phyloP scores from a whole-genome alignment of 2,329 filamentous ascomycete genomes.

The Rhynchosporium agropyri region DNA sequence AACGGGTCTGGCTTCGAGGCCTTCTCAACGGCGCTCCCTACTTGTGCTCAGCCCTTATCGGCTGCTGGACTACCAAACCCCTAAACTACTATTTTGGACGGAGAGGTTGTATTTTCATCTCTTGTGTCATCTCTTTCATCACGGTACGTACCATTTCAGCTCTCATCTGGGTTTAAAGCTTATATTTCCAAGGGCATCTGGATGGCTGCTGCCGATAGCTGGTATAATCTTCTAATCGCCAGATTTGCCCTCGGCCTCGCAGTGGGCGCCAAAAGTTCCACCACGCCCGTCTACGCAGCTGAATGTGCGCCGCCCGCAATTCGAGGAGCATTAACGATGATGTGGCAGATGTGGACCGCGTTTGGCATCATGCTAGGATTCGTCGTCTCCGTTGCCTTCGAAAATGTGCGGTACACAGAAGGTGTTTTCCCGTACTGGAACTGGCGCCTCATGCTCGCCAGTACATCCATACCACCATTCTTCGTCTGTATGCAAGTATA shows the following conservation, averaged over 20 bases:
- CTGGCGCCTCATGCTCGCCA: slow-evolving; percentile 66
- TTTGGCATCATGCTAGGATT: slow-evolving; percentile 66
- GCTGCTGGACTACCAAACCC: slow-evolving; percentile 54
- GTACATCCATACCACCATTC: slow-evolving; percentile 63
- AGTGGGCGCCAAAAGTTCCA: slow-evolving; percentile 72
- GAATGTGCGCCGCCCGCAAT: slow-evolving; percentile 56
- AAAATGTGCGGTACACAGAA: slow-evolving; percentile 39
- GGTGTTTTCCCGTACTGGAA: slow-evolving; percentile 52
- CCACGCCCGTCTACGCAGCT: slow-evolving; percentile 70
- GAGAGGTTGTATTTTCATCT: slow-evolving; percentile 70
- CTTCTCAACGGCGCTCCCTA: slow-evolving; percentile 63
- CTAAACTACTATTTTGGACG: slow-evolving; percentile 69
- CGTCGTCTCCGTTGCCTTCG: slow-evolving; percentile 58
- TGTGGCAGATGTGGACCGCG: slow-evolving; percentile 74
- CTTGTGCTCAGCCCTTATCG: slow-evolving; percentile 54
- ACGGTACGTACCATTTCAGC: slow-evolving; percentile 14
- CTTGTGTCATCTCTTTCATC: slow-evolving; percentile 69
- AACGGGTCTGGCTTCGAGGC: slow-evolving; percentile 55
- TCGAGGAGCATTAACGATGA: slow-evolving; percentile 67
- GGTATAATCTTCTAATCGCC: slow-evolving; percentile 70
- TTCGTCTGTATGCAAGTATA: slow-evolving; percentile 63
- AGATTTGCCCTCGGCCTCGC: slow-evolving; percentile 74
- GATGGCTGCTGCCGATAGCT: slow-evolving; percentile 60
- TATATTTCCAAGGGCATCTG: slow-evolving; percentile 17
- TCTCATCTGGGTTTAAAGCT: neutral